A percentile compares a stretch with the other conserved stretches of the same genome.
Conservation (phyloP, 352 stramenopile species). For the Globisporangium ultimum region DNA sequence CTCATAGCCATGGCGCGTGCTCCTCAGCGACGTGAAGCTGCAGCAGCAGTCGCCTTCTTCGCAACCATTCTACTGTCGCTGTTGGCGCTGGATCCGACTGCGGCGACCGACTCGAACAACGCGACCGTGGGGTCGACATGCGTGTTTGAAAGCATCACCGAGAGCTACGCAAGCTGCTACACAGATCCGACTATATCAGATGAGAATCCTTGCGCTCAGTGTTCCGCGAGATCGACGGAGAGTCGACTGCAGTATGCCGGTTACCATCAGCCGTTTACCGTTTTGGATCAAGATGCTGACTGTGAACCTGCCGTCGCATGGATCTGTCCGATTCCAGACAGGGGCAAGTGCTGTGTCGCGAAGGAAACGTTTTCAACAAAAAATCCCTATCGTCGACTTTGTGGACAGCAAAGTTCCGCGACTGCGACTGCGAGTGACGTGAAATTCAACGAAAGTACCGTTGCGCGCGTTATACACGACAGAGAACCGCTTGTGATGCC, state of each 20-base stretch:
- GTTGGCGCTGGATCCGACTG: neutral
- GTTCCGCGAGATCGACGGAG: neutral
- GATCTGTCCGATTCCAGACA: slow-evolving; percentile 14
- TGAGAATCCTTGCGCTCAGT: neutral
- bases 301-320: slow-evolving; percentile 18
- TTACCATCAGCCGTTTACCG: slow-evolving; percentile 2
- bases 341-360: slow-evolving; percentile 16
- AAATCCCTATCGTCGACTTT: slow-evolving; percentile 8
- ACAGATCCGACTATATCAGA: neutral
- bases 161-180: slow-evolving; percentile 11
- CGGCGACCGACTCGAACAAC: neutral
- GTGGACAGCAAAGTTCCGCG: neutral
- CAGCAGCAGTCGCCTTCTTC: neutral
- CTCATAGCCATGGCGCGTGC: neutral
- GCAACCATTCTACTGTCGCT: neutral
- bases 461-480: neutral
- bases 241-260: slow-evolving; percentile 10
- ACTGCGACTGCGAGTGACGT: neutral
- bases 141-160: slow-evolving; percentile 4
- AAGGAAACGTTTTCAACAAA: slow-evolving; percentile 3
- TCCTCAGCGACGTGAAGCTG: too few species aligned
- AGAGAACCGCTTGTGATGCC: slow-evolving; percentile 5
- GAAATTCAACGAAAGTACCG: neutral
- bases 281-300: neutral
- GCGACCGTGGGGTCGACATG: neutral